Evolutionary conservation across 768 basidiomycete genomes (phyloP).

Genomic region (Galerina sulciceps): DNA sequence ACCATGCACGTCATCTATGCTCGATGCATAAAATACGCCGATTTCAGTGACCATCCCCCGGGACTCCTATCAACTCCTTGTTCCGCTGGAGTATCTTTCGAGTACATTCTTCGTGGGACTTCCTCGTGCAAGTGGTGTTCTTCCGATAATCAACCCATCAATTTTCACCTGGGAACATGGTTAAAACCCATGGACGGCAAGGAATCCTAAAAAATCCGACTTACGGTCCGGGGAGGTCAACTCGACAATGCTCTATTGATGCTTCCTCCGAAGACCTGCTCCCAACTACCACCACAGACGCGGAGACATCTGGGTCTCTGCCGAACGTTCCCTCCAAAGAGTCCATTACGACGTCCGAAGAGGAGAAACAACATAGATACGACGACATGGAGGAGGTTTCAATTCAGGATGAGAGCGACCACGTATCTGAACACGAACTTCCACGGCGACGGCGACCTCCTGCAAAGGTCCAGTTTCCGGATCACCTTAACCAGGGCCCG

Average conservation of each 20-base stretch:
- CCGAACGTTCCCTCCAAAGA: neutral
- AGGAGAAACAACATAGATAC: conserved; percentile 17
- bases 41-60: too few relatives aligned
- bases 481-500: conserved; percentile 36
- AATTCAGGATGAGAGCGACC: conserved; percentile 18
- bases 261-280: conserved; percentile 9
- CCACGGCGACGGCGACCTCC: conserved; percentile 6
- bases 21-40: too few relatives aligned
- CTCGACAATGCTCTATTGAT: conserved; percentile 1
- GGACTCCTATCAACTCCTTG: too few relatives aligned
- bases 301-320: neutral
- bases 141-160: neutral
- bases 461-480: conserved; percentile 58
- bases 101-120: neutral
- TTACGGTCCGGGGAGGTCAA: conserved; percentile 6
- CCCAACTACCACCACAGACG: neutral
- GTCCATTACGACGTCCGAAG: neutral
- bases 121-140: neutral
- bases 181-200: conserved; percentile 5
- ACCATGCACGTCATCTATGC: too few relatives aligned
- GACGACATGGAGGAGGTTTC: conserved; percentile 18
- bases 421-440: conserved; percentile 8
- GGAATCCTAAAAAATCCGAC: conserved; percentile 22
- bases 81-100: too few relatives aligned
- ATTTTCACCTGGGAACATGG: neutral